These are phyloP conservation scores for Camellia granthamiana DNA, from an alignment of 148 eudicot species.

Conservation along the genomic window DNA sequence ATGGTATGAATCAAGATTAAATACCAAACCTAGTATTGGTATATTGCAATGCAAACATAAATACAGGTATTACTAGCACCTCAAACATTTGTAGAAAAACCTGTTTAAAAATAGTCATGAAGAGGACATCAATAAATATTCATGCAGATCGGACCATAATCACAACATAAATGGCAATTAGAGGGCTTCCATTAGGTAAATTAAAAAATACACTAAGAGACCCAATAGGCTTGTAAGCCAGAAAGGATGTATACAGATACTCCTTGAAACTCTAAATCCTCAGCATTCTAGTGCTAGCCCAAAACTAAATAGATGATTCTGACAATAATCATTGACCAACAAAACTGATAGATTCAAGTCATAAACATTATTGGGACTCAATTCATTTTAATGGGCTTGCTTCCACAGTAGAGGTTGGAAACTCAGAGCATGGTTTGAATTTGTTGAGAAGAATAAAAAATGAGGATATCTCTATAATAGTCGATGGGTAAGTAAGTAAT, in stretches of 20 bases:
- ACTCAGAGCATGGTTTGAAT: background rate
- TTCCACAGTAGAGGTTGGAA: too few relatives aligned
- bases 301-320: background rate
- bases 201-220: background rate
- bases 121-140: background rate
- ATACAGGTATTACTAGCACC: background rate
- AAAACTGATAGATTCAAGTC: background rate
- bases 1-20: background rate
- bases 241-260: background rate
- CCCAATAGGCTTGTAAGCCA: background rate
- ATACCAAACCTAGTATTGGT: background rate
- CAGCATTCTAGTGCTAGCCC: background rate
- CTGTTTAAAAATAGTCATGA: background rate
- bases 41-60: background rate
- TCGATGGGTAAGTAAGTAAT: too few relatives aligned
- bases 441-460: background rate
- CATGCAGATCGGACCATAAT: background rate
- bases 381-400: too few relatives aligned
- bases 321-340: background rate
- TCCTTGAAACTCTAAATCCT: background rate
- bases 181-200: background rate
- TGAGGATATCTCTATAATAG: background rate
- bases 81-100: background rate
- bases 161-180: background rate
- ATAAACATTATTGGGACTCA: background rate